Evolutionary conservation across 139 green algal genomes (phyloP), one percentile per base, ranked within the genome.

Genomic region (Choricystis sp.): DNA sequence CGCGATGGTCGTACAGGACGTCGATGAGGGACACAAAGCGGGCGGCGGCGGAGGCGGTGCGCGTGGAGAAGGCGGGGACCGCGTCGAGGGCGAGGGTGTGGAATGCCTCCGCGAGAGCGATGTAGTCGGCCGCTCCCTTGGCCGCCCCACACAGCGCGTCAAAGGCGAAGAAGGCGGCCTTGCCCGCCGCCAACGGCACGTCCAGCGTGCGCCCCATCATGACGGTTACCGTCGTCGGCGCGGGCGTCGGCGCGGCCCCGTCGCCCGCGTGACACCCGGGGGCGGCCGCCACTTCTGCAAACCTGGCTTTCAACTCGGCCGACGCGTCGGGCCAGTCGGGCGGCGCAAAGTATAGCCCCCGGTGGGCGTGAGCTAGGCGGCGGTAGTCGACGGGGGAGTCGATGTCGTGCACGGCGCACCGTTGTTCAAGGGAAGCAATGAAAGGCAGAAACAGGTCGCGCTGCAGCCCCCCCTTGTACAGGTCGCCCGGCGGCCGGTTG

Each of bases 391-490:
- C 85, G 20, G 59, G 25, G 24, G 73, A 86, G 14, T 74, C 79
- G 83, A 97, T 95, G 76, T 97, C 82, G 72, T 97, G 89, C 27
- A 85, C 73, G 4, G 14, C 62, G n/a, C 26, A 52, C 49, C 24
- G 5, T n/a, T 77, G 75, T 78, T 94, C 87, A 21, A 96, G 81
- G 2, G 69, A 66, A 9, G 80, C 69, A 62, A 98, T 98, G 82
- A 97, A 98, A 3, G 92, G 92, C 68, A 98, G 64, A 72, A 98
- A 98, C 2, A 96, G 83, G 48, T 83, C 65, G 21, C 92, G 75
- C 77, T 98, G 91, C 70, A 98, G 78, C 16, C 92, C 92, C 4
- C 80, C 78, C 69, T 96, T 83, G 67, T 98, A 98, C 56, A 98
- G 76, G 14, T 82, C 72, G 27, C 94, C 81, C 2, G 92, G 92